Base-by-base conservation (phyloP, 768 basidiomycete genomes). In the Mycena galopus region DNA sequence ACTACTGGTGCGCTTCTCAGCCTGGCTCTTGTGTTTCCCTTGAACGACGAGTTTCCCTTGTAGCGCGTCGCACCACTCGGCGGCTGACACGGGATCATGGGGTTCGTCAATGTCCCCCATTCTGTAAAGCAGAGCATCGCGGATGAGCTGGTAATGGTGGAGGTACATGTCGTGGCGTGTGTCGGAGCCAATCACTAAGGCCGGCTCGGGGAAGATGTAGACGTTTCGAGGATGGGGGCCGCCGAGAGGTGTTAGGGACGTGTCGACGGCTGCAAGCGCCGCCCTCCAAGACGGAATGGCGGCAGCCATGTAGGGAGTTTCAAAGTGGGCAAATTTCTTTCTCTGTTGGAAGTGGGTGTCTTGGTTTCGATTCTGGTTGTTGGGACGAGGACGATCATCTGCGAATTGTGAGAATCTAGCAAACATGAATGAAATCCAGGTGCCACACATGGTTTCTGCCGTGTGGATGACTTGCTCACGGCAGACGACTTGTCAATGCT, bases 51-150 rank as follows among this genome's bases (percentile, higher is more conserved):
- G 21, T 47, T 42, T 42, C 7, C 65, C 65, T 4, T 16, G 8
- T 27, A 58, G n/a, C n/a, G n/a, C n/a, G n/a, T n/a, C n/a, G n/a
- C n/a, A n/a, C n/a, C n/a, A n/a, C n/a, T n/a, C n/a, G 12, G 57
- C 55, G 3, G 55, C 42, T 4, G 39, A 47, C 14, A 67, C 5
- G 12, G 23, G 65, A 8, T 12, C 25, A 16, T 67, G 37, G 6
- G 17, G 8, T 6, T 14, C 19, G 14, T 30, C 51, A 0, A 37
- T 2, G 16, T 67, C 29, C 3, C 55, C 53, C 3, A 58, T 0
- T 17, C 65, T 12, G 23, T 67, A 67, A 1, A 47, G 37, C 27
- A 67, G 25, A 6, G 65, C 65, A 23, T 67, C 65, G 8, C 17
- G 27, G 21, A 67, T 30, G 27, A 67, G 9, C 12, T n/a, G 42